Evolutionary conservation across 2,329 filamentous ascomycete genomes (phyloP).

Genomic region (Fusarium lyarnte): DNA sequence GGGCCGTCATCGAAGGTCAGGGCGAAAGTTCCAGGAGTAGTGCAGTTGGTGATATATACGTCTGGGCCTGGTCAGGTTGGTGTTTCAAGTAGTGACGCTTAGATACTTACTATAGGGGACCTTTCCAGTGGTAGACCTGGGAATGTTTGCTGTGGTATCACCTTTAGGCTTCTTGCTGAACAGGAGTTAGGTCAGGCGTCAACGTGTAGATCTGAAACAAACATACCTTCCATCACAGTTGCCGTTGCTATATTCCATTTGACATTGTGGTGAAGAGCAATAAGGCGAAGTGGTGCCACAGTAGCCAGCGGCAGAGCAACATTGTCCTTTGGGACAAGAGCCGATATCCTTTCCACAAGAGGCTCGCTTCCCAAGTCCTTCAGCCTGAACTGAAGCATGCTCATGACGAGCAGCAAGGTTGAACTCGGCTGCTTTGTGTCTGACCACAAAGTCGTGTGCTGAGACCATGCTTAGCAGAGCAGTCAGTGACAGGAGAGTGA

Average conservation of each 20-base stretch:
- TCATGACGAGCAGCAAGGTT: slow-evolving; percentile 5
- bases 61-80: slow-evolving; percentile 33
- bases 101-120: slow-evolving; percentile 47
- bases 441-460: slow-evolving; percentile 9
- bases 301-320: slow-evolving; percentile 48
- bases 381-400: not conserved
- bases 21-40: slow-evolving; percentile 48
- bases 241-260: slow-evolving; percentile 48
- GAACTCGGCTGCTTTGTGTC: slow-evolving; percentile 7
- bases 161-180: slow-evolving; percentile 44
- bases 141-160: slow-evolving; percentile 41
- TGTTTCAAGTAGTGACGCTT: too few species aligned
- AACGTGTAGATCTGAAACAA: not conserved
- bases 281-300: slow-evolving; percentile 47
- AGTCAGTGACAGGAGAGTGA: not conserved
- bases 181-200: not conserved
- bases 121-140: slow-evolving; percentile 42
- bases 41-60: slow-evolving; percentile 48
- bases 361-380: slow-evolving; percentile 3
- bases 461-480: not conserved
- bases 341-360: slow-evolving; percentile 46
- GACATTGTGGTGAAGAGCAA: slow-evolving; percentile 49
- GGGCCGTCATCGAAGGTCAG: slow-evolving; percentile 60
- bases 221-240: slow-evolving; percentile 50
- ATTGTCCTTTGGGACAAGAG: slow-evolving; percentile 43